phyloP scores from a whole-genome alignment of 2,329 filamentous ascomycete species.

The Pseudocercospora macadamiae region DNA sequence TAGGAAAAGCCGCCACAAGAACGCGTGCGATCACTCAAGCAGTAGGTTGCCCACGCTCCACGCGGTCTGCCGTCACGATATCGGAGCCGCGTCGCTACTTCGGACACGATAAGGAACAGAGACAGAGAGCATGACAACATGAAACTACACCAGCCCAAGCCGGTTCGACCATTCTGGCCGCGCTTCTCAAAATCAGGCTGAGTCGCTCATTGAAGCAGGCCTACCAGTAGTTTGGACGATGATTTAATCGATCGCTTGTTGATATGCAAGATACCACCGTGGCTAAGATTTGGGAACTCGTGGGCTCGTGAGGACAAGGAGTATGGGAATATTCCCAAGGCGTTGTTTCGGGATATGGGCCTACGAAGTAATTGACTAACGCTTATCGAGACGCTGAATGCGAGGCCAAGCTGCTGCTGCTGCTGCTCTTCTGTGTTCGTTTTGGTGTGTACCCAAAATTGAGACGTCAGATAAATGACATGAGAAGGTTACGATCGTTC shows the following conservation, averaged over 20 bases:
- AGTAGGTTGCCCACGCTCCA: slow-evolving; percentile 1
- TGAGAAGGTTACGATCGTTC: too few relatives aligned
- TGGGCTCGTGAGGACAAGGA: not conserved
- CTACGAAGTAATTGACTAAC: slow-evolving; percentile 19
- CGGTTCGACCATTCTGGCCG: too few relatives aligned
- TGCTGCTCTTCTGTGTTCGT: too few relatives aligned
- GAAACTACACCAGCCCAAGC: not conserved
- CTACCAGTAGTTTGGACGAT: not conserved
- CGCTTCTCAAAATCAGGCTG: too few relatives aligned
- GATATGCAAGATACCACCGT: slow-evolving; percentile 18
- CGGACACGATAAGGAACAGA: slow-evolving; percentile 1
- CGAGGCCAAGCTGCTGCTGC: slow-evolving; percentile 10
- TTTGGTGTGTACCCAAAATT: not conserved
- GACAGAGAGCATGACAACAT: not conserved
- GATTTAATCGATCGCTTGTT: not conserved
- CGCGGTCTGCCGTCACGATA: not conserved
- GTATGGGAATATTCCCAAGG: not conserved
- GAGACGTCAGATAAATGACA: slow-evolving; percentile 11
- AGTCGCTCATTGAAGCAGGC: not conserved
- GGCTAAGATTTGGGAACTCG: slow-evolving; percentile 13
- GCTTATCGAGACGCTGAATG: not conserved
- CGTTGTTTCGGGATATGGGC: slow-evolving; percentile 6
- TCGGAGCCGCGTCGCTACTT: not conserved
- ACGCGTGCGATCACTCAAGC: not conserved
- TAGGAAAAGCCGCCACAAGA: slow-evolving; percentile 25